phyloP scores from a whole-genome alignment of 345 rosid species.

The Salix viminalis region DNA sequence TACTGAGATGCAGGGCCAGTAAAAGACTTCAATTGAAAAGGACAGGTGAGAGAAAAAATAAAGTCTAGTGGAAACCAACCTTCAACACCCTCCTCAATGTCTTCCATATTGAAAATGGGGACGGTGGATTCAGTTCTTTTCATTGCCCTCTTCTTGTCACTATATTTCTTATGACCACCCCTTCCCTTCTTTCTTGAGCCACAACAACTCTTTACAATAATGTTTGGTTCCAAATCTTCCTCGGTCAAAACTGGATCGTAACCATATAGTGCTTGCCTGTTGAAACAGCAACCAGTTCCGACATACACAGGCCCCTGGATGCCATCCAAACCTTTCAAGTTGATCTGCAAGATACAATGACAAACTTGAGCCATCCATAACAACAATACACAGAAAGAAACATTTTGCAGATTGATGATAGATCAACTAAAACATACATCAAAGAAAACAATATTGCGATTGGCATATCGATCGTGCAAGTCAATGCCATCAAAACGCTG shows the following conservation, averaged over 20 bases:
- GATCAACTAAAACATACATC: constrained; percentile 57
- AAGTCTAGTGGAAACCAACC: constrained; percentile 40
- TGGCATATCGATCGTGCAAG: constrained; percentile 99
- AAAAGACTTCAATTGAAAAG: neutral
- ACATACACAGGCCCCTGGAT: constrained; percentile 99
- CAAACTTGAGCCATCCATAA: constrained; percentile 7
- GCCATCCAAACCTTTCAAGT: constrained; percentile 96
- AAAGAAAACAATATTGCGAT: constrained; percentile 95
- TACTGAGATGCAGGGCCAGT: neutral
- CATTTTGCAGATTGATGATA: constrained; percentile 1
- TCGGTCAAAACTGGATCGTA: constrained; percentile 96
- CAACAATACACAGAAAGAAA: constrained; percentile 1
- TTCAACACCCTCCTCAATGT: constrained; percentile 96
- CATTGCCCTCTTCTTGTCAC: constrained; percentile 71
- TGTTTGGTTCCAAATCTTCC: constrained; percentile 91
- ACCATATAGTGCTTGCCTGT: constrained; percentile 96
- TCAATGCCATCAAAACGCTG: constrained; percentile 99
- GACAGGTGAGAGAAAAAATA: neutral
- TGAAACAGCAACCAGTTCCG: constrained; percentile 99
- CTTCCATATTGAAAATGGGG: constrained; percentile 98
- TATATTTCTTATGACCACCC: constrained; percentile 60
- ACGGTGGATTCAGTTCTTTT: constrained; percentile 90
- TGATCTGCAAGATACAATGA: constrained; percentile 54
- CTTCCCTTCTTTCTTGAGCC: constrained; percentile 92
- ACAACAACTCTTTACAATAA: constrained; percentile 92